A percentile compares a stretch with the other conserved stretches of the same genome.
These are phyloP conservation scores for Talaromyces proteolyticus DNA, from an alignment of 495 filamentous ascomycete species.

Conservation along the genomic window DNA sequence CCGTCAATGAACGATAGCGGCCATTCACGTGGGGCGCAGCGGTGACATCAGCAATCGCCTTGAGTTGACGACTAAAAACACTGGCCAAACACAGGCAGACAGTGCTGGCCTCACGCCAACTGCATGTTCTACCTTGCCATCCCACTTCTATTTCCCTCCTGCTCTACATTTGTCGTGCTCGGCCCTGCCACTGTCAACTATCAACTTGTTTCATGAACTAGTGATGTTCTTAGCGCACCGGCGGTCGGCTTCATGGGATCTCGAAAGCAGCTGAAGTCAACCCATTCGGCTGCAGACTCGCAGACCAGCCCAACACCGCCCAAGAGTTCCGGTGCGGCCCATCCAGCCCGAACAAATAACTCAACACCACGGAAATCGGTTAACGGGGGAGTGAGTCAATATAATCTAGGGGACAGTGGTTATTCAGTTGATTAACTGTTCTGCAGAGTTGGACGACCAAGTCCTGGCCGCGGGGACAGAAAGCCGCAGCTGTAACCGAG, in stretches of 20 bases:
- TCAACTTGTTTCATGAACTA: too few relatives aligned
- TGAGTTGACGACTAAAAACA: background rate
- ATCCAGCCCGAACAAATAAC: constrained; percentile 12
- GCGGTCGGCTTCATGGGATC: constrained; percentile 48
- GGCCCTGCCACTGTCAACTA: background rate
- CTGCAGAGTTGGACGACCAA: constrained; percentile 45
- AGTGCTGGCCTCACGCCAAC: background rate
- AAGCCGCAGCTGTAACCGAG: constrained; percentile 66
- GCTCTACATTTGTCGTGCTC: background rate
- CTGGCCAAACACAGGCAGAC: background rate
- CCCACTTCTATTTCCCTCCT: background rate
- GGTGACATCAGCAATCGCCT: constrained; percentile 5
- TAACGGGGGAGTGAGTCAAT: constrained; percentile 21
- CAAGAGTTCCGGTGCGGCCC: constrained; percentile 15
- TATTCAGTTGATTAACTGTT: too few relatives aligned
- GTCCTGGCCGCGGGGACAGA: constrained; percentile 60
- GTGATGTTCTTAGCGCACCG: constrained; percentile 5
- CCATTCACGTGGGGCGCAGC: constrained; percentile 4
- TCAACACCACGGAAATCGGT: constrained; percentile 27
- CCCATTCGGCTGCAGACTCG: constrained; percentile 40
- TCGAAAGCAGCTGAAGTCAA: constrained; percentile 59
- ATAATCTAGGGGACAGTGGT: background rate
- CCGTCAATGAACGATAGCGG: too few relatives aligned
- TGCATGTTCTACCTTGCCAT: background rate
- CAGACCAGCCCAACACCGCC: constrained; percentile 22